Evolutionary conservation across 1,284 basidiomycete genomes (phyloP).

Genomic region (Ustilago xerochloae): DNA sequence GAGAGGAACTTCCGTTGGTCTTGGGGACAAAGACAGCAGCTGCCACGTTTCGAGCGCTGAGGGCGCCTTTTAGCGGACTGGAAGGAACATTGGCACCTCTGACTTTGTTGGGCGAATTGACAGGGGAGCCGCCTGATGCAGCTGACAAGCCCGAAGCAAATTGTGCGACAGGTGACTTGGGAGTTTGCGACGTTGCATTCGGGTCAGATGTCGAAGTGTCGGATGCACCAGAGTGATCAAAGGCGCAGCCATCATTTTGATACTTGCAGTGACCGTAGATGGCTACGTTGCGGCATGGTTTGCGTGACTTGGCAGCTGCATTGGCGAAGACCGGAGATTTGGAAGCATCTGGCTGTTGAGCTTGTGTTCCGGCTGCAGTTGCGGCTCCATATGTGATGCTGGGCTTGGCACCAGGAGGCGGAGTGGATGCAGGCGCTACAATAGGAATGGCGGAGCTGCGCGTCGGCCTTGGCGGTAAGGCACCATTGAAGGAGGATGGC

Average conservation of each 20-base stretch:
- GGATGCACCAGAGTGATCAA: slow-evolving; percentile 26
- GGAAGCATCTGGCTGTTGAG: slow-evolving; percentile 21
- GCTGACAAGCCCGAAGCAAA: slow-evolving; percentile 22
- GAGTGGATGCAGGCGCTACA: slow-evolving; percentile 41
- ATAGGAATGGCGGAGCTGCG: slow-evolving; percentile 55
- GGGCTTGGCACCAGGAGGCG: slow-evolving; percentile 19
- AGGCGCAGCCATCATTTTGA: slow-evolving; percentile 46
- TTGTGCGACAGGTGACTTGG: slow-evolving; percentile 22
- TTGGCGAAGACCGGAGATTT: slow-evolving; percentile 30
- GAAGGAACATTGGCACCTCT: slow-evolving; percentile 22
- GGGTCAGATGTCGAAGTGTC: slow-evolving; percentile 1
- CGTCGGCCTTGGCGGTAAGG: slow-evolving; percentile 32
- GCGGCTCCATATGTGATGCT: slow-evolving; percentile 24
- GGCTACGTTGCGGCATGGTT: slow-evolving; percentile 48
- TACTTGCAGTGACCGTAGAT: slow-evolving; percentile 54
- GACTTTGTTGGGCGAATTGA: slow-evolving; percentile 26
- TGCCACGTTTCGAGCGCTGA: slow-evolving; percentile 55
- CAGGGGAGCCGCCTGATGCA: slow-evolving; percentile 18
- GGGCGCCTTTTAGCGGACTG: slow-evolving; percentile 45
- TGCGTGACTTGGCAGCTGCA: slow-evolving; percentile 23
- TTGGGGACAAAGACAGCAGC: slow-evolving; percentile 64
- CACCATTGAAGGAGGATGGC: slow-evolving; percentile 32
- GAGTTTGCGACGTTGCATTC: slow-evolving; percentile 3
- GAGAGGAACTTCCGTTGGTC: slow-evolving; percentile 35
- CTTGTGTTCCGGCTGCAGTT: slow-evolving; percentile 8